Evolutionary conservation across 2,329 filamentous ascomycete species (phyloP).

Genomic region (Monilinia fructicola): DNA sequence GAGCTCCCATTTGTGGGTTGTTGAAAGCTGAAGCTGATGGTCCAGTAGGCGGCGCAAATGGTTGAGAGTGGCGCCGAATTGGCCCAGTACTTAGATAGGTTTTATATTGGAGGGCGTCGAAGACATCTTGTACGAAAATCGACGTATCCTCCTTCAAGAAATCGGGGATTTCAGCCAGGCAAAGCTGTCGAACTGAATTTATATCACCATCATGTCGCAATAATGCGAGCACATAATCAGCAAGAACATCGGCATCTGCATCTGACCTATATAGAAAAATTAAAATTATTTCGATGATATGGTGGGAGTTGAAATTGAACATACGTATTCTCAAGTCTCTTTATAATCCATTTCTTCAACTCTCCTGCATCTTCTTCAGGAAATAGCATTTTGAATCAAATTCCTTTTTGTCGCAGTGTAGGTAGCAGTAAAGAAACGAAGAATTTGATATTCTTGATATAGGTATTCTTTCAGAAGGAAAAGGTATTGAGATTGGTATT

Average conservation of each 20-base stretch:
- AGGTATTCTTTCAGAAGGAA: not conserved
- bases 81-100: slow-evolving; percentile 56
- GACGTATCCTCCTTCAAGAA: slow-evolving; percentile 68
- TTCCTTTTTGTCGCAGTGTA: not conserved
- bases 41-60: slow-evolving; percentile 36
- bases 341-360: slow-evolving; percentile 76
- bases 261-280: slow-evolving; percentile 57
- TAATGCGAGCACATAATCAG: slow-evolving; percentile 80
- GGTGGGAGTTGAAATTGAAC: slow-evolving; percentile 39
- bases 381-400: slow-evolving; percentile 54
- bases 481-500: not conserved
- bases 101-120: slow-evolving; percentile 62
- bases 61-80: slow-evolving; percentile 37
- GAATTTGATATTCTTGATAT: not conserved
- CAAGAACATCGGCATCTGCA: slow-evolving; percentile 77
- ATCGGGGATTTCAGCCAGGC: slow-evolving; percentile 70
- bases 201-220: slow-evolving; percentile 67
- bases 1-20: slow-evolving; percentile 31
- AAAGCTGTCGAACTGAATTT: slow-evolving; percentile 64
- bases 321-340: slow-evolving; percentile 72
- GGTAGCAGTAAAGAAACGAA: not conserved
- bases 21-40: slow-evolving; percentile 34
- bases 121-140: slow-evolving; percentile 69
- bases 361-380: slow-evolving; percentile 59
- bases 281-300: slow-evolving; percentile 5